Conservation (phyloP, 164 flowering plant genomes). For the Piper longum region DNA sequence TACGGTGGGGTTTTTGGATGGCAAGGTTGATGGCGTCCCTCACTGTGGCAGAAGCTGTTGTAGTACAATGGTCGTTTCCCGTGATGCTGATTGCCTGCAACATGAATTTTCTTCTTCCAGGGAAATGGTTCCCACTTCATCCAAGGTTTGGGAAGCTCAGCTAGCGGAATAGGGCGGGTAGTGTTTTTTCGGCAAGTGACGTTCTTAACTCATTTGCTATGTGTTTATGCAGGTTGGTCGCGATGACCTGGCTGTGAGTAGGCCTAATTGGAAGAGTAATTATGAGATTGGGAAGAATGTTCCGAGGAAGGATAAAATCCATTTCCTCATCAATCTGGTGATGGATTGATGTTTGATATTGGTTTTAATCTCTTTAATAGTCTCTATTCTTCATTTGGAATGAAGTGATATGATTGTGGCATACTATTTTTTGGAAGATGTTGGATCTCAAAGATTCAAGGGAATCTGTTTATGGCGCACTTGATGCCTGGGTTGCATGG, state of each 20-base stretch:
- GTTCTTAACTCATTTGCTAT: background rate
- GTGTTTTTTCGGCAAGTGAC: background rate
- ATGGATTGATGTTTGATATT: conserved; percentile 9
- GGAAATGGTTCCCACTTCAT: background rate
- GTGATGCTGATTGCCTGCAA: conserved; percentile 6
- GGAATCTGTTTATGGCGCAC: conserved; percentile 71
- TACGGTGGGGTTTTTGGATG: background rate
- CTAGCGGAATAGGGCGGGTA: background rate
- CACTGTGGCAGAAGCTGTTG: conserved; percentile 8
- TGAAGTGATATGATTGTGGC: background rate
- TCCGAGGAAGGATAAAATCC: conserved; percentile 47
- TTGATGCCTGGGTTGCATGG: conserved; percentile 60
- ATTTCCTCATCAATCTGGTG: conserved; percentile 46
- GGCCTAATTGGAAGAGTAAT: conserved; percentile 10
- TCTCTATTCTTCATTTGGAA: background rate
- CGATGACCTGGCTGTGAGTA: conserved; percentile 7
- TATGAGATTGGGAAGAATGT: conserved; percentile 36
- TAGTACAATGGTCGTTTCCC: conserved; percentile 3
- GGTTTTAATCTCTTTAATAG: background rate
- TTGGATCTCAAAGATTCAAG: conserved; percentile 54
- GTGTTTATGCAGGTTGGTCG: conserved; percentile 13
- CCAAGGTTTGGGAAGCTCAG: conserved; percentile 7
- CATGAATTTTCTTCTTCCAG: conserved; percentile 3
- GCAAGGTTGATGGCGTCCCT: conserved; percentile 9
- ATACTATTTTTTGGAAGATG: conserved; percentile 31